These are phyloP conservation scores for Lunasporangiospora selenospora DNA, from an alignment of 192 early-diverging fungal genomes.

Conservation along the genomic window DNA sequence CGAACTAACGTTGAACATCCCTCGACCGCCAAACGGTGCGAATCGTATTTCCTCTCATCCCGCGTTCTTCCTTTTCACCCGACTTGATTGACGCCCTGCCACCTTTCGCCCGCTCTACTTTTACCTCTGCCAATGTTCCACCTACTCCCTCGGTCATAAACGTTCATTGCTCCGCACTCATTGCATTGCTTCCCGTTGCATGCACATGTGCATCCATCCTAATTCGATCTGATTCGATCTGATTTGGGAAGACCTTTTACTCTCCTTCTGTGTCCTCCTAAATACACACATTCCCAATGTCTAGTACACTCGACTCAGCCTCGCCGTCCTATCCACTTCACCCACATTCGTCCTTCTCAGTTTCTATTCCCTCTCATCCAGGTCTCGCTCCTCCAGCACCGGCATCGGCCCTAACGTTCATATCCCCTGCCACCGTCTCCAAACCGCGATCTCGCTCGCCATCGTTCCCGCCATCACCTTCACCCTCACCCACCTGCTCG, in stretches of 20 bases:
- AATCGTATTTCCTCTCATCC: no score
- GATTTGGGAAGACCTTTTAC: neutral
- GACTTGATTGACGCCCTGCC: no score
- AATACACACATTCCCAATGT: neutral
- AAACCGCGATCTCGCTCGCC: neutral
- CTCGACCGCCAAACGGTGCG: no score
- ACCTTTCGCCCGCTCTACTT: no score
- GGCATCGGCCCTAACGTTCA: constrained; percentile 1
- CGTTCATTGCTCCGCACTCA: no score
- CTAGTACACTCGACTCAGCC: neutral
- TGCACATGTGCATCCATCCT: no score
- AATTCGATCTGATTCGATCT: no score
- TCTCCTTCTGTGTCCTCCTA: neutral
- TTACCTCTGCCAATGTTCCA: no score
- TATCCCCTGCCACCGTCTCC: neutral
- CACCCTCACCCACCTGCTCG: constrained; percentile 15
- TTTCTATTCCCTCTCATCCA: neutral
- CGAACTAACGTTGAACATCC: no score
- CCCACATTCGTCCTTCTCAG: neutral
- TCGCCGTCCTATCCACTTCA: constrained; percentile 3
- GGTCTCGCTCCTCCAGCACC: neutral
- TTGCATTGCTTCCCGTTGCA: no score
- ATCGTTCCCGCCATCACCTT: constrained; percentile 39
- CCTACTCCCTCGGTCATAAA: no score
- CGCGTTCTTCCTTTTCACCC: no score